phyloP scores from a whole-genome alignment of 306 rosid genomes.

The Pyrus pyrifolia region DNA sequence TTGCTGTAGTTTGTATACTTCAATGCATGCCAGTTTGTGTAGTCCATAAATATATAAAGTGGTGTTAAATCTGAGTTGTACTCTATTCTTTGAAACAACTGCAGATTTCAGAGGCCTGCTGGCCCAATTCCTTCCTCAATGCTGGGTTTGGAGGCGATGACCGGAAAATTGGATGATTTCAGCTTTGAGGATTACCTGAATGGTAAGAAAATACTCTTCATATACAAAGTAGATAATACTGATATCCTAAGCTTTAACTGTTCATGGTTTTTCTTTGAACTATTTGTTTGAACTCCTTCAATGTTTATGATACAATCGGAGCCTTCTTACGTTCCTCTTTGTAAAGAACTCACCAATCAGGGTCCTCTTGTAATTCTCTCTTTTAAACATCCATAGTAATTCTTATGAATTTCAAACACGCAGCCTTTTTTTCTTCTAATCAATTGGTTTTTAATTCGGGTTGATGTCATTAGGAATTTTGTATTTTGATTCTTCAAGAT shows the following conservation, averaged over 20 bases:
- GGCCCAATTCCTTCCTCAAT: conserved; percentile 61
- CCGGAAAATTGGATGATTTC: conserved; percentile 62
- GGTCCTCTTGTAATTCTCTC: not conserved
- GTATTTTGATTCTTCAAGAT: not conserved
- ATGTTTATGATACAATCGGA: not conserved
- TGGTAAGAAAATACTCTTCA: conserved; percentile 38
- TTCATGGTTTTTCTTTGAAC: not conserved
- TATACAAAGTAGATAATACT: not conserved
- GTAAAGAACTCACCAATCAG: not conserved
- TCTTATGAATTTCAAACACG: not conserved
- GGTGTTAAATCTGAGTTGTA: not conserved
- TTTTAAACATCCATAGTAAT: not conserved
- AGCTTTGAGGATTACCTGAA: conserved; percentile 76
- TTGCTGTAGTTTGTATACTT: not conserved
- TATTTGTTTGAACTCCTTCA: not conserved
- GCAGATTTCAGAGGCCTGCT: conserved; percentile 78
- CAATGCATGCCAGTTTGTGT: not conserved
- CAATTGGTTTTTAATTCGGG: not conserved
- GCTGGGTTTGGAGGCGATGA: conserved; percentile 69
- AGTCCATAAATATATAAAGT: not conserved
- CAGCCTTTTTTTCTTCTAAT: not conserved
- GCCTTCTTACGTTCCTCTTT: not conserved
- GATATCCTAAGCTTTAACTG: not conserved
- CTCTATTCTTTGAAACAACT: not conserved
- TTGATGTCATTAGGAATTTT: not conserved